Evolutionary conservation across 164 flowering plant species (phyloP), one percentile per base, ranked within the genome.

Genomic region (Tinospora cordifolia): DNA sequence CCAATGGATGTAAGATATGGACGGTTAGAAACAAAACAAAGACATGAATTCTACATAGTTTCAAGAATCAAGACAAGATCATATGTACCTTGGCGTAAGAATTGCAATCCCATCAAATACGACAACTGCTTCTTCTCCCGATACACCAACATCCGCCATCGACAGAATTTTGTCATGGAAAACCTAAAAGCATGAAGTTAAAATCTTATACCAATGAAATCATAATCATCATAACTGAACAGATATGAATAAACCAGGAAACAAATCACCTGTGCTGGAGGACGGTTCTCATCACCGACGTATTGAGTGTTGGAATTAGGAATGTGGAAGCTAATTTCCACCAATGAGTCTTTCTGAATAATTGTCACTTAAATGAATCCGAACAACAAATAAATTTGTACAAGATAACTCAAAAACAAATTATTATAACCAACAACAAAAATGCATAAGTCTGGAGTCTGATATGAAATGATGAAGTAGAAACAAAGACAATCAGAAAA

Each of bases 291-390:
- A 81, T 92, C 98, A 74, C 99, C 99, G 83, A 95, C 88, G 79
- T 84, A 95, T 70, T 89, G 92, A 7, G 97, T 90, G 79, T 92
- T 95, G 72, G 91, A 80, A 79, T 83, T 91, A 11, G 99, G 98
- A 66, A 92, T 82, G 70, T 92, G 97, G 71, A 95, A 95, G 77
- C 94, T 87, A 46, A 95, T 83, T 81, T 95, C 99, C 90, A 92
- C 85, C 83, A 95, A 68, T 34, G 99, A 95, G 82, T 95, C 99
- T 84, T 95, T 95, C 98, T 95, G 85, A 30, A 89, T 54, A 67
- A 71, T 59, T 67, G 77, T 21, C 9, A 69, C 12, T n/a, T 36
- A 62, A 30, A 17, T 38, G 46, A 64, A 64, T 41, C 38, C 65
- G 36, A 62, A 66, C 36, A 68, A 72, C 44, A 27, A 1, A 38